These are phyloP conservation scores for Boletus rubropictus DNA, from an alignment of 768 basidiomycete genomes.

Conservation along the genomic window DNA sequence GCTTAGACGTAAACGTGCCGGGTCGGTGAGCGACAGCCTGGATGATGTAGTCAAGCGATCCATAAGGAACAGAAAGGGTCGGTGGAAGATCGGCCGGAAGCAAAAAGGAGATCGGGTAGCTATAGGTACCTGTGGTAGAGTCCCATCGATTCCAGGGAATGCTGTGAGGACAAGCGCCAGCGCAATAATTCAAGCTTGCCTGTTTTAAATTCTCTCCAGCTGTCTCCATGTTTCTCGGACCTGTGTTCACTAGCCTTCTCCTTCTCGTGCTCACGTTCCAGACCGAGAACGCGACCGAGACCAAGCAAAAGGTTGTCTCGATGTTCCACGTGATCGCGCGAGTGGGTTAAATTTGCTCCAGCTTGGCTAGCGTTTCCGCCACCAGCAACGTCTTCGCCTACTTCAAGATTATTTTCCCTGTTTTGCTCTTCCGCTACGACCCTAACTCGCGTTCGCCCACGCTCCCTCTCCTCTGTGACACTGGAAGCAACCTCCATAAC, in stretches of 20 bases:
- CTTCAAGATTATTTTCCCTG: not conserved
- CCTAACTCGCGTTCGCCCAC: constrained; percentile 21
- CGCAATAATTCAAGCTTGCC: constrained; percentile 41
- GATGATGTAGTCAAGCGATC: constrained; percentile 71
- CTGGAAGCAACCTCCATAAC: constrained; percentile 18
- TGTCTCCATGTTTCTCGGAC: constrained; percentile 39
- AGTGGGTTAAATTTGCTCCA: not conserved
- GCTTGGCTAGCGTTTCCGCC: not conserved
- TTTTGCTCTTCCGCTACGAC: not conserved
- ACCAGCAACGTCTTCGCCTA: not conserved
- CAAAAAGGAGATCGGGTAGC: constrained; percentile 89
- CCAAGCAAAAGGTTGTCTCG: constrained; percentile 19
- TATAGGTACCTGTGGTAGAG: constrained; percentile 69
- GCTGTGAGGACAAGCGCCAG: not conserved
- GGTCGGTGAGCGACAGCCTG: constrained; percentile 82
- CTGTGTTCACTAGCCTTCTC: constrained; percentile 22
- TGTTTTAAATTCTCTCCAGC: constrained; percentile 89
- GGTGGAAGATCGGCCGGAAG: constrained; percentile 81
- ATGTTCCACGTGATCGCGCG: constrained; percentile 1
- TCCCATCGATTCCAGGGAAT: not conserved
- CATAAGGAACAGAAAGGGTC: constrained; percentile 66
- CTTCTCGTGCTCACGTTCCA: constrained; percentile 14
- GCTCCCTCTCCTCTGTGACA: constrained; percentile 31
- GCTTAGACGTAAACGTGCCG: constrained; percentile 75
- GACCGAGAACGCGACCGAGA: constrained; percentile 33